These are phyloP conservation scores for Oryza meridionalis DNA, from an alignment of 176 grass and related monocot species.

Conservation along the genomic window DNA sequence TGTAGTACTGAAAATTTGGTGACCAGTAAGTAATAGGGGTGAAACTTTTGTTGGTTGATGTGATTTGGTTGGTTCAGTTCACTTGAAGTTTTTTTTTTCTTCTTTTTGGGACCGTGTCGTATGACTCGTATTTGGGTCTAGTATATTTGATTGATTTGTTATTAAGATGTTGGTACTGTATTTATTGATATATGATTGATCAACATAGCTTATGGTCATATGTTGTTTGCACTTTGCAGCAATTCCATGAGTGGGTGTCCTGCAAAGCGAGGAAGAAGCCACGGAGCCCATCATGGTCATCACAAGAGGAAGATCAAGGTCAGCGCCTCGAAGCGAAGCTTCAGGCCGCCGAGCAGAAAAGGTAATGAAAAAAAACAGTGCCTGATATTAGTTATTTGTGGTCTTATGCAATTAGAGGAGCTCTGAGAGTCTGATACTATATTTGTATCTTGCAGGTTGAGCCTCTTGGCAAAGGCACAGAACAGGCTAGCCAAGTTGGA, in stretches of 20 bases:
- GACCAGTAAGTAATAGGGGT: conserved; percentile 9
- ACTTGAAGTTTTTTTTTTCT: not conserved
- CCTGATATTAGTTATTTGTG: not conserved
- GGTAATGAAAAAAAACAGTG: conserved; percentile 29
- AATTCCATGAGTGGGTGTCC: conserved; percentile 94
- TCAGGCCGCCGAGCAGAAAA: conserved; percentile 95
- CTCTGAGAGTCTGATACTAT: not conserved
- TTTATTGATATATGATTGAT: not conserved
- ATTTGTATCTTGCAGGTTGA: conserved; percentile 53
- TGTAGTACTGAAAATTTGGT: conserved; percentile 35
- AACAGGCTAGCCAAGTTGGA: conserved; percentile 79
- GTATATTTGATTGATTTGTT: not conserved
- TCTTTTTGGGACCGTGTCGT: too few species aligned
- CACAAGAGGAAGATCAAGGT: conserved; percentile 92
- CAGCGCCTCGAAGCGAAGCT: conserved; percentile 89
- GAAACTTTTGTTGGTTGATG: conserved; percentile 29
- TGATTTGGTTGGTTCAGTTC: conserved; percentile 11
- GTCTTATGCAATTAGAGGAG: not conserved
- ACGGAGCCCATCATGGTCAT: conserved; percentile 93
- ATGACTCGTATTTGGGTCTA: not conserved
- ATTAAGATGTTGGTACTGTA: not conserved
- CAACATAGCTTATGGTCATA: conserved; percentile 27
- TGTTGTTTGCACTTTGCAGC: conserved; percentile 65
- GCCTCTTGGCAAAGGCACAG: conserved; percentile 79
- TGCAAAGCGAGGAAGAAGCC: conserved; percentile 96